Evolutionary conservation across 495 filamentous ascomycete genomes (phyloP).

Genomic region (Tuber calosporum): DNA sequence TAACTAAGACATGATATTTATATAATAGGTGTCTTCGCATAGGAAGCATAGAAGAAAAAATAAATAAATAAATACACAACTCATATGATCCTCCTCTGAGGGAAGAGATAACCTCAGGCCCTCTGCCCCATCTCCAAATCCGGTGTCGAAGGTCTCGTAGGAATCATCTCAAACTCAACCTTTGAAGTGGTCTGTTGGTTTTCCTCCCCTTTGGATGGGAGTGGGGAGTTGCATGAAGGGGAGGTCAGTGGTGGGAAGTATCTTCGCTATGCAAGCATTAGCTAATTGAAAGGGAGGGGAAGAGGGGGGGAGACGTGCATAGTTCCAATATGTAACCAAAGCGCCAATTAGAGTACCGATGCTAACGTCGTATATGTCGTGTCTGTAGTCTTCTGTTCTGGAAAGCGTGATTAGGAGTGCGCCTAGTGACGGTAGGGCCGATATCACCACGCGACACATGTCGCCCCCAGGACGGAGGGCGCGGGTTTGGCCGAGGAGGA

Average conservation of each 20-base stretch:
- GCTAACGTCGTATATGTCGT: conserved; percentile 90
- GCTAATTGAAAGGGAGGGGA: not conserved
- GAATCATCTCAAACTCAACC: conserved; percentile 27
- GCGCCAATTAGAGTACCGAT: conserved; percentile 67
- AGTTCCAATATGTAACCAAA: conserved; percentile 70
- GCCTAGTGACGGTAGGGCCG: conserved; percentile 62
- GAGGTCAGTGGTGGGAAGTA: conserved; percentile 52
- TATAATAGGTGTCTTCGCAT: not conserved
- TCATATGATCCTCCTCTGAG: not conserved
- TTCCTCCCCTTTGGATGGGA: conserved; percentile 14
- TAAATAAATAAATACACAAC: not conserved
- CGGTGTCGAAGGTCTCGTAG: conserved; percentile 21
- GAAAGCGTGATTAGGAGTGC: conserved; percentile 83
- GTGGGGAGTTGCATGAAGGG: conserved; percentile 48
- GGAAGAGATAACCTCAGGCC: not conserved
- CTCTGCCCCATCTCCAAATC: conserved; percentile 28
- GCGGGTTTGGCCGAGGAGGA: conserved; percentile 43
- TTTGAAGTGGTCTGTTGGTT: conserved; percentile 6
- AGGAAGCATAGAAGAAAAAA: not conserved
- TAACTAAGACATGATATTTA: not conserved
- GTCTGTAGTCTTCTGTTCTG: conserved; percentile 86
- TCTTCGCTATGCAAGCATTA: conserved; percentile 30
- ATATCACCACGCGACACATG: conserved; percentile 59
- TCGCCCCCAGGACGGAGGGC: conserved; percentile 46
- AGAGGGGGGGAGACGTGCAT: conserved; percentile 41